A percentile compares a stretch with the other conserved stretches of the same genome.
Evolutionary conservation across 257 asterid species (phyloP).

Genomic region (Apocynum venetum): DNA sequence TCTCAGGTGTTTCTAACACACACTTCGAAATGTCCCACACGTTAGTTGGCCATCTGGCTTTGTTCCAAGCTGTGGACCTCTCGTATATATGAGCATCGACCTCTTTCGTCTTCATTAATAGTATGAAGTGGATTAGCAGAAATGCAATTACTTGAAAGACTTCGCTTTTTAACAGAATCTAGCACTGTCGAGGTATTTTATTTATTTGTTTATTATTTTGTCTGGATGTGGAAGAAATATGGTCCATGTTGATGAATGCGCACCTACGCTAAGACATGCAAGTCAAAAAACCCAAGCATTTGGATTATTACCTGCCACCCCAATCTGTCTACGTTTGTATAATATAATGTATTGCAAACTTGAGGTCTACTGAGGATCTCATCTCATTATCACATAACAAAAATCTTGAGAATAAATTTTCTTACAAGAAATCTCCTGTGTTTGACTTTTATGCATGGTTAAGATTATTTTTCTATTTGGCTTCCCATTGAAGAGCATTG

Average conservation of each 20-base stretch:
- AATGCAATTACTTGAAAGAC: slow-evolving; percentile 1
- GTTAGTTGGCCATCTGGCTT: slow-evolving; percentile 15
- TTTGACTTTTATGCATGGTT: background rate
- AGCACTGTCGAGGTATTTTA: background rate
- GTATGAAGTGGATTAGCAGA: slow-evolving; percentile 5
- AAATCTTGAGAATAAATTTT: slow-evolving; percentile 11
- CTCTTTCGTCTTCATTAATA: slow-evolving; percentile 4
- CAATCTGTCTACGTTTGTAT: slow-evolving; percentile 9
- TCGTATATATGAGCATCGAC: background rate
- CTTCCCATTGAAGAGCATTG: slow-evolving; percentile 16
- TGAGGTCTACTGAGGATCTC: slow-evolving; percentile 6
- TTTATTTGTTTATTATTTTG: no score
- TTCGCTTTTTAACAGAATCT: slow-evolving; percentile 11
- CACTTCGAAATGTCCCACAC: slow-evolving; percentile 6
- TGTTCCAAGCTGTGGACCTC: background rate
- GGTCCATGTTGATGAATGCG: slow-evolving; percentile 21
- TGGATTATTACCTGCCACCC: slow-evolving; percentile 33
- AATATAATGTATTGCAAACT: background rate
- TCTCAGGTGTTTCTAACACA: slow-evolving; percentile 11
- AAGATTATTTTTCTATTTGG: background rate
- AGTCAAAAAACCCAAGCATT: slow-evolving; percentile 43
- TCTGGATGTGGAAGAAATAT: slow-evolving; percentile 1
- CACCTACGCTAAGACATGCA: slow-evolving; percentile 15
- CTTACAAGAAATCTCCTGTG: slow-evolving; percentile 15
- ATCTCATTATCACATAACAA: slow-evolving; percentile 4